These are phyloP conservation scores for Trichoderma endophyticum DNA, from an alignment of 2,329 filamentous ascomycete genomes.

Conservation along the genomic window DNA sequence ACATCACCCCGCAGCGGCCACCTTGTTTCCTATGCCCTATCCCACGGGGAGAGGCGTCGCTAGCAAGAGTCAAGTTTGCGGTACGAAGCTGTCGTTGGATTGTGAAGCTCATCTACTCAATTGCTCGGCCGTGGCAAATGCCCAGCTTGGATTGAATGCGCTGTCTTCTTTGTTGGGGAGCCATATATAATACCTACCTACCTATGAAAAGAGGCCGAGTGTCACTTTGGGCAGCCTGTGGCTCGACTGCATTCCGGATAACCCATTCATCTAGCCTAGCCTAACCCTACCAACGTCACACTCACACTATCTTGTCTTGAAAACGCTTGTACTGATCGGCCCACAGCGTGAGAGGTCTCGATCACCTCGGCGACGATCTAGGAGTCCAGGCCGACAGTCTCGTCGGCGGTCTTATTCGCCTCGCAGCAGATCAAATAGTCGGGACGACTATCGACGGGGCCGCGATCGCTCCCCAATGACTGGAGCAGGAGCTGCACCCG, in stretches of 20 bases:
- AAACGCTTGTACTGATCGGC: not conserved
- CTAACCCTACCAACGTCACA: not conserved
- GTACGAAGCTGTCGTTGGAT: not conserved
- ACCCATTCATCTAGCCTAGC: not conserved
- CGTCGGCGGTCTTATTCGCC: constrained; percentile 76
- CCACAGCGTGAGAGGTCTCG: constrained; percentile 78
- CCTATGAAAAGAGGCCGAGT: not conserved
- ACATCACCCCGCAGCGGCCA: constrained; percentile 7
- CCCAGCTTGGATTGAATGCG: not conserved
- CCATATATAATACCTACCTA: not conserved
- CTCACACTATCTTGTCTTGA: not conserved
- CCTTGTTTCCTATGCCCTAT: not conserved
- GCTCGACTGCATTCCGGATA: not conserved
- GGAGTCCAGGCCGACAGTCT: constrained; percentile 69
- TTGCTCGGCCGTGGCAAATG: not conserved
- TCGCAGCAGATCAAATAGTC: constrained; percentile 70
- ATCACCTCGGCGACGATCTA: constrained; percentile 77
- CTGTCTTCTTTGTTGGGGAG: not conserved
- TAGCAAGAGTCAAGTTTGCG: not conserved
- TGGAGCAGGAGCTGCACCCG: constrained; percentile 62
- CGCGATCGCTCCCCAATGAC: constrained; percentile 84
- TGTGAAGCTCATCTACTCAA: not conserved
- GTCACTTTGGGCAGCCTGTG: not conserved
- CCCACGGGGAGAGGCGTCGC: not conserved
- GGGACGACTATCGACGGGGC: constrained; percentile 72